Evolutionary conservation across 129 eudicot species (phyloP), one percentile per base, ranked within the genome.

Genomic region (Flaveria sonorensis): DNA sequence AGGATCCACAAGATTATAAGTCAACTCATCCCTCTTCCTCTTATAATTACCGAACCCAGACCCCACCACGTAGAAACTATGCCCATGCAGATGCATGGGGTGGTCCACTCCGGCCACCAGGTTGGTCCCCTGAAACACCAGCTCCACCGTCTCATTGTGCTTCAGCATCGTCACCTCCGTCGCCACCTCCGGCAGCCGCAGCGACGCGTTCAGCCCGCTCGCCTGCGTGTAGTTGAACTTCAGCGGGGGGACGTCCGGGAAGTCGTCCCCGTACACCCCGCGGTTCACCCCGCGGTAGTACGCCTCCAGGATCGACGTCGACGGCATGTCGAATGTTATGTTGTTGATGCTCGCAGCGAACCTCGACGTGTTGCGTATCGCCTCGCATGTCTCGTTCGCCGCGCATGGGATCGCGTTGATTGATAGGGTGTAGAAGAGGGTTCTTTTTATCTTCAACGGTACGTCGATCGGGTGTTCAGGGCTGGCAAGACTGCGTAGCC

Each of bases 81-180:
- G 32, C 15, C 97, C 97, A 52, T 91, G 97, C 57, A 91, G 67
- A 77, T 91, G 97, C 87, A 91, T 86, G 0, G 97, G 97, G 57
- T 91, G 97, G 50, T 91, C 93, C 1, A 83, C 12, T 18, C 88
- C n/a, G n/a, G 62, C 77, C 11, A 87, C 81, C 40, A 83, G 24
- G 47, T 74, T 87, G 0, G 92, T 88, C 1, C n/a, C 90, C 67
- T 91, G 97, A 9, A 91, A 83, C 56, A 87, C 86, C 19, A 91
- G 8, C 86, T 91, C 94, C 75, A 91, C 90, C 73, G 79, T 77
- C 28, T 83, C 26, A 26, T 85, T 83, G 42, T 86, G 87, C 57
- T 85, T 78, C 21, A 89, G 46, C 59, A 80, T 70, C 16, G 42
- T 70, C 26, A 85, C 91, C 14, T 70, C 82, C 18, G 90, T 83